Conservation (phyloP, 2,329 filamentous ascomycete species). For the Hortaea werneckii region DNA sequence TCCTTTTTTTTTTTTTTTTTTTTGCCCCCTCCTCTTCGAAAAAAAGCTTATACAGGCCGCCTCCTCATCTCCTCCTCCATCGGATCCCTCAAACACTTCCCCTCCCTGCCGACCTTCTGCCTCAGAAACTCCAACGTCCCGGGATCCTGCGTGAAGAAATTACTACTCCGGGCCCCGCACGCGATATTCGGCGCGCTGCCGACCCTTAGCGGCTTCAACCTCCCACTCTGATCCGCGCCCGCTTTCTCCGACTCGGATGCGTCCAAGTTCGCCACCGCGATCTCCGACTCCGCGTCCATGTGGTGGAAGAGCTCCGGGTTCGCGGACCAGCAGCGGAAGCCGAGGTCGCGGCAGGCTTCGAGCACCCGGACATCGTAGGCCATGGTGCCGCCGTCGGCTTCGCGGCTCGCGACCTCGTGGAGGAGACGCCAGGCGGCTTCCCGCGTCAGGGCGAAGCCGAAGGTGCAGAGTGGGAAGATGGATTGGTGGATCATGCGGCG, state of each 20-base stretch:
- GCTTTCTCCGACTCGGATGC: conserved; percentile 1
- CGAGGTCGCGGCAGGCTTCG: conserved; percentile 28
- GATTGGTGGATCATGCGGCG: conserved; percentile 31
- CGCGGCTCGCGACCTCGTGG: conserved; percentile 26
- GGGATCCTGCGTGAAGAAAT: conserved; percentile 26
- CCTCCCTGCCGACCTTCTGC: conserved; percentile 29
- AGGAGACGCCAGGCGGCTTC: conserved; percentile 24
- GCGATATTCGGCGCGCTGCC: conserved; percentile 22
- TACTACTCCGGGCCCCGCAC: conserved; percentile 29
- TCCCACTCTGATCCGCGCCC: conserved; percentile 1
- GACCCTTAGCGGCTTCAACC: neutral
- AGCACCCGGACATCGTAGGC: conserved; percentile 34
- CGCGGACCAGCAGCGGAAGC: conserved; percentile 27
- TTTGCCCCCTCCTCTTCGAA: too few species aligned
- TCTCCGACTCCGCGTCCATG: conserved; percentile 25
- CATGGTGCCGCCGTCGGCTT: conserved; percentile 17
- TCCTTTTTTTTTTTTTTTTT: too few species aligned
- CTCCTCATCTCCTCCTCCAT: conserved; percentile 1
- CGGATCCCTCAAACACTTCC: conserved; percentile 25
- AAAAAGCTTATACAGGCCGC: neutral
- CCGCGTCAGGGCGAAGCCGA: conserved; percentile 35
- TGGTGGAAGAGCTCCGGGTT: conserved; percentile 34
- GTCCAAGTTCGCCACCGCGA: conserved; percentile 23
- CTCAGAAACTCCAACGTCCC: conserved; percentile 25
- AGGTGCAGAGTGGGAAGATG: conserved; percentile 35